Base-by-base conservation (phyloP, 768 basidiomycete species). In the Pisolithus albus region DNA sequence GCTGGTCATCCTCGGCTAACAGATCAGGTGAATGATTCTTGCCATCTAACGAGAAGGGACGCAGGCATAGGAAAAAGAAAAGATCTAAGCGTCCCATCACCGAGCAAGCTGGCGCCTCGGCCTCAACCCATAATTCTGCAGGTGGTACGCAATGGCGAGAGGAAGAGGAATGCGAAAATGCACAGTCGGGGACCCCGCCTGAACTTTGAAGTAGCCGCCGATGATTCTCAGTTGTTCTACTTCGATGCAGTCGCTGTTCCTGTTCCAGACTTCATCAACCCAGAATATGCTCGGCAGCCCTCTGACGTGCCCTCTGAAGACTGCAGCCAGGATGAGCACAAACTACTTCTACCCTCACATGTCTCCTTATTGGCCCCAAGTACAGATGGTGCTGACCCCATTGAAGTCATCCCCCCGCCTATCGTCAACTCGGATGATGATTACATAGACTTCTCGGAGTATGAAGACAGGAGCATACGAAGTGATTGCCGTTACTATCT, bases 381-480 rank as follows among this genome's bases (percentile, higher is more conserved):
- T 18, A 59, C 55, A 13, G 43, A 60, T 41, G 70, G 51, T 30
- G 61, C 65, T 41, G 64, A 71, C 13, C 72, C 78, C 4, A 66
- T 75, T 26, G 72, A 78, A 52, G 74, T 83, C 18, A 63, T 81
- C 16, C 64, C 72, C 13, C 70, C 76, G 16, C 61, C 71, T 3
- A 59, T 69, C 50, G 26, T 70, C 38, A 63, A 77, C 37, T 71
- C 73, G 13, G 80, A 82, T 19, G 78, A 78, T 8, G 79, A 79
- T 59, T 87, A 80, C 59, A 89, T 92, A 52, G 81, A 90, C 48
- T 89, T 87, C 60, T 71, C 90, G 21, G 86, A 89, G 57, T 85
- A 82, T 56, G 86, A 86, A 37, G 80, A 82, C 58, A 69, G 75
- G 32, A 78, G 75, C 67, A 84, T 83, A 51, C 23, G 75, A 61